Percentiles rank a stretch among this genome's conserved stretches.
Evolutionary conservation across 768 basidiomycete genomes (phyloP).

Genomic region (Gymnopilus dilepis): DNA sequence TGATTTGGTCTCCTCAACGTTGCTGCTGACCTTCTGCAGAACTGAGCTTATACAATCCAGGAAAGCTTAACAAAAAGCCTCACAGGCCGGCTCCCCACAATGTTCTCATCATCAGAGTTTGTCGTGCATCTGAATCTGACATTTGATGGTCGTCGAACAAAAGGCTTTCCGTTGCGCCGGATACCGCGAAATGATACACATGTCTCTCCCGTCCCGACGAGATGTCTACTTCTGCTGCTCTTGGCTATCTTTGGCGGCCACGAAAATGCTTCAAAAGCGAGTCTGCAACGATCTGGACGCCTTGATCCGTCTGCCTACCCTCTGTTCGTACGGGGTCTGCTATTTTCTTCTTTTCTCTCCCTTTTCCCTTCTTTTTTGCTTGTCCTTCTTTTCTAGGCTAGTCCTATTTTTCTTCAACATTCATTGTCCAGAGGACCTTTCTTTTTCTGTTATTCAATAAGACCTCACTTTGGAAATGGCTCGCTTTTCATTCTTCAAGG

Average conservation of each 20-base stretch:
- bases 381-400: conserved; percentile 12
- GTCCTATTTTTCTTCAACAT: conserved; percentile 12
- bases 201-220: background rate
- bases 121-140: conserved; percentile 9
- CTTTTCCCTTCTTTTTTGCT: conserved; percentile 6
- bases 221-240: background rate
- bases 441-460: background rate
- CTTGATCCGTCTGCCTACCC: conserved; percentile 6
- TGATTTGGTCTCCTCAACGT: too few relatives aligned
- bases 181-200: background rate
- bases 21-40: too few relatives aligned
- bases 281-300: background rate
- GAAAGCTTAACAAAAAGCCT: too few relatives aligned
- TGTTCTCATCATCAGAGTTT: conserved; percentile 13
- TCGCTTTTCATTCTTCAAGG: conserved; percentile 8
- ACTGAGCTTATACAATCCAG: too few relatives aligned
- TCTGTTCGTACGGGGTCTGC: background rate
- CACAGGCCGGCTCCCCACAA: background rate
- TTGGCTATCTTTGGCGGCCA: background rate
- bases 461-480: conserved; percentile 7
- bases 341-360: conserved; percentile 1
- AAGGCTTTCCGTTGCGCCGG: background rate
- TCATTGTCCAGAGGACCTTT: conserved; percentile 18
- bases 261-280: conserved; percentile 3
- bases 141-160: conserved; percentile 13